A percentile compares a stretch with the other conserved stretches of the same genome.
Evolutionary conservation across 495 filamentous ascomycete species (phyloP).

Genomic region (Xylaria telfairii): DNA sequence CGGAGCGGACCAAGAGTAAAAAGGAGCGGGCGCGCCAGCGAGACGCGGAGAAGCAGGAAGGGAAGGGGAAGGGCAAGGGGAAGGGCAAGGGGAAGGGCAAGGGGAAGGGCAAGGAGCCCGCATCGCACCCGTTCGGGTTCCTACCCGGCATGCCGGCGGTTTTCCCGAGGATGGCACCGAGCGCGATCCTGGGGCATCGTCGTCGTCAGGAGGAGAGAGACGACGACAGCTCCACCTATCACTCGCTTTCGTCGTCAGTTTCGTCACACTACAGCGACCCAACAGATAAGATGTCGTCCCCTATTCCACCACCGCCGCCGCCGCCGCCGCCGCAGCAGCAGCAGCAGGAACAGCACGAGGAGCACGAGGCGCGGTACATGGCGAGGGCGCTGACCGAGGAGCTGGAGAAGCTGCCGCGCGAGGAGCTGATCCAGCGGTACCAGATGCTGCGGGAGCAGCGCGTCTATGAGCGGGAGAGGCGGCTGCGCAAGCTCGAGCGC

Average conservation of each 20-base stretch:
- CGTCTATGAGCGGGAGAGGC: constrained; percentile 41
- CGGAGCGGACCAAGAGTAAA: constrained; percentile 22
- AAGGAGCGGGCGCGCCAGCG: constrained; percentile 37
- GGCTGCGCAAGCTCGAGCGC: constrained; percentile 41
- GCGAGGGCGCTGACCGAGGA: constrained; percentile 28
- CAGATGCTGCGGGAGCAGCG: constrained; percentile 40
- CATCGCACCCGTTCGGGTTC: not conserved
- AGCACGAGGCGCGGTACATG: constrained; percentile 25
- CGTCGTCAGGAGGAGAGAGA: constrained; percentile 22
- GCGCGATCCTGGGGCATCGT: not conserved
- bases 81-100: not conserved
- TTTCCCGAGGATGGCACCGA: not conserved
- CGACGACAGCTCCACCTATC: constrained; percentile 6
- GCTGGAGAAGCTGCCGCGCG: constrained; percentile 29
- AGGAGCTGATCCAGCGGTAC: constrained; percentile 40
- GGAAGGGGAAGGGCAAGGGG: constrained; percentile 12
- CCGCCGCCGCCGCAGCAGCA: no score
- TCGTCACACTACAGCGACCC: constrained; percentile 27
- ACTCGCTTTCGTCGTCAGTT: constrained; percentile 23
- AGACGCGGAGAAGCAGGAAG: constrained; percentile 34
- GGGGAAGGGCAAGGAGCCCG: constrained; percentile 11
- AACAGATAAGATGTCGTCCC: not conserved
- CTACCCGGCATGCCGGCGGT: not conserved
- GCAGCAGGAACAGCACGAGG: constrained; percentile 23
- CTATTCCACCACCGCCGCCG: no score